A percentile compares a stretch with the other conserved stretches of the same genome.
These are phyloP conservation scores for Corrigiola litoralis DNA, from an alignment of 179 eudicot species.

Conservation along the genomic window DNA sequence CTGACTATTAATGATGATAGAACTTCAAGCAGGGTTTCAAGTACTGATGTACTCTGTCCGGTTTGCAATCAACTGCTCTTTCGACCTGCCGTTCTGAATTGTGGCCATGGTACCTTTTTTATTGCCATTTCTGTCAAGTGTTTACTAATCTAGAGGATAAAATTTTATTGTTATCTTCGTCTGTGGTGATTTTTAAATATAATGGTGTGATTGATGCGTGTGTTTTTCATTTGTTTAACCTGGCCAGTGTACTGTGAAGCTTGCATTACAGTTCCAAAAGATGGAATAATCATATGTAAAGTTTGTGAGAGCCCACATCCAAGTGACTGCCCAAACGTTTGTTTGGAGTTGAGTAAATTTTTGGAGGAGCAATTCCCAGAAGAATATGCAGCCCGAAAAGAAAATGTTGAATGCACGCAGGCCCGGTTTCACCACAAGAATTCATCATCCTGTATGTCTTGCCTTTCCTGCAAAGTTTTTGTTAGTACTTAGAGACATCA, in stretches of 20 bases:
- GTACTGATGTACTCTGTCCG: slow-evolving; percentile 48
- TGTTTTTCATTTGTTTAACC: not conserved
- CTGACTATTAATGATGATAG: not conserved
- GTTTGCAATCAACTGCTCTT: slow-evolving; percentile 54
- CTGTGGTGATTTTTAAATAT: not conserved
- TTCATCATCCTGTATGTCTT: slow-evolving; percentile 36
- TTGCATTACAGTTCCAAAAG: slow-evolving; percentile 41
- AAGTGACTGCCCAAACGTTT: slow-evolving; percentile 52
- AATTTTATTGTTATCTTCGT: not conserved
- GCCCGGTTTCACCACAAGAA: slow-evolving; percentile 30
- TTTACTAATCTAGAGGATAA: not conserved
- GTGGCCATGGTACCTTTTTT: slow-evolving; percentile 70
- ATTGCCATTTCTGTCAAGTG: slow-evolving; percentile 2
- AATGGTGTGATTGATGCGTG: not conserved
- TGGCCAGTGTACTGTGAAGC: slow-evolving; percentile 59
- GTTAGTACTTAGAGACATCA: not conserved
- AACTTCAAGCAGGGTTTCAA: slow-evolving; percentile 29
- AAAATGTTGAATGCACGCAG: slow-evolving; percentile 24
- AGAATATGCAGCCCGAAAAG: slow-evolving; percentile 42
- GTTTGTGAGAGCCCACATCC: slow-evolving; percentile 64
- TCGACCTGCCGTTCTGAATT: slow-evolving; percentile 71
- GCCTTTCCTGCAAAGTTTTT: not conserved
- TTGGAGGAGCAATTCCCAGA: slow-evolving; percentile 56
- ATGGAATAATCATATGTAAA: slow-evolving; percentile 44
- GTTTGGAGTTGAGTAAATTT: slow-evolving; percentile 51